phyloP scores from a whole-genome alignment of 1,284 basidiomycete species.

The Pseudozyma hubeiensis region DNA sequence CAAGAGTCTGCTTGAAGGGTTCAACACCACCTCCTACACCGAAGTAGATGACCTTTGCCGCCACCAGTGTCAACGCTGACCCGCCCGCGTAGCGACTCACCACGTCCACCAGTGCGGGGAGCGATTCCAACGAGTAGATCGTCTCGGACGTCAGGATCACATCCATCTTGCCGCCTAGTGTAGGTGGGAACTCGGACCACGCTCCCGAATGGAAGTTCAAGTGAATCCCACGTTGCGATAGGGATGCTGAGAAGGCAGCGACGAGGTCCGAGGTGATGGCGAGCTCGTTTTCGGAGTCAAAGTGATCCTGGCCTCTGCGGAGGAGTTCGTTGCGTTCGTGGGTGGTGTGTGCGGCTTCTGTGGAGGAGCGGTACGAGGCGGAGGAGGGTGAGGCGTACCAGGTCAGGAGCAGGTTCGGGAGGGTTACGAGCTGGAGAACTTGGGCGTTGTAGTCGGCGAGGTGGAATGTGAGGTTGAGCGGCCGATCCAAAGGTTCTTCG shows the following conservation, averaged over 20 bases:
- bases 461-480: slow-evolving; percentile 75
- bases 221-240: slow-evolving; percentile 74
- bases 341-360: slow-evolving; percentile 9
- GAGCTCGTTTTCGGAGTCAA: slow-evolving; percentile 39
- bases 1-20: slow-evolving; percentile 77
- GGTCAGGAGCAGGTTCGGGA: slow-evolving; percentile 84
- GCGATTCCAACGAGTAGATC: slow-evolving; percentile 81
- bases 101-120: slow-evolving; percentile 76
- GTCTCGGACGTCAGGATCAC: slow-evolving; percentile 90
- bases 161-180: slow-evolving; percentile 68
- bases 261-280: slow-evolving; percentile 72
- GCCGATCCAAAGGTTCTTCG: neutral
- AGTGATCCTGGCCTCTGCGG: slow-evolving; percentile 42
- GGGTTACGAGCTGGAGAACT: slow-evolving; percentile 79
- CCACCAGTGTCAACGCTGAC: slow-evolving; percentile 76
- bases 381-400: slow-evolving; percentile 69
- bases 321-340: slow-evolving; percentile 30
- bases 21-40: slow-evolving; percentile 90
- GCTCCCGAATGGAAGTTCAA: slow-evolving; percentile 84
- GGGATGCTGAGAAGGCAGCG: slow-evolving; percentile 75
- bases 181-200: slow-evolving; percentile 73
- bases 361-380: slow-evolving; percentile 13
- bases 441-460: slow-evolving; percentile 91
- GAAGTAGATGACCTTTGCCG: slow-evolving; percentile 93
- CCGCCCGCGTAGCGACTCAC: slow-evolving; percentile 54